Percentiles rank a stretch among this genome's conserved stretches.
Evolutionary conservation across 345 rosid genomes (phyloP).

Genomic region (Bruguiera parviflora): DNA sequence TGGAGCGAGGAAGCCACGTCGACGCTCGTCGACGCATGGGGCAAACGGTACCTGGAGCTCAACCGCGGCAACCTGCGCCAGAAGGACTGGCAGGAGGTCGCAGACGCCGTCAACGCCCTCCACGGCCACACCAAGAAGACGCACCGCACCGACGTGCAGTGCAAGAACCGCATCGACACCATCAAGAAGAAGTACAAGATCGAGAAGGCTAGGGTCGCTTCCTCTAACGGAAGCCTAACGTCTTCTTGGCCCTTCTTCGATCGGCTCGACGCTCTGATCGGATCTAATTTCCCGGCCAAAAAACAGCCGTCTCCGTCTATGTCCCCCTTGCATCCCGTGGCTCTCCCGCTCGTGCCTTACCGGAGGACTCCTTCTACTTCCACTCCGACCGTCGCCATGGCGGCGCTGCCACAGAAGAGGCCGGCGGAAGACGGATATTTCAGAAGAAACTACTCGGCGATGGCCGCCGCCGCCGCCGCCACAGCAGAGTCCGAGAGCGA

Average conservation of each 20-base stretch:
- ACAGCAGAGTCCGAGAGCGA: slow-evolving; percentile 42
- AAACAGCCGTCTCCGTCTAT: slow-evolving; percentile 39
- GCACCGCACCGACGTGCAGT: slow-evolving; percentile 92
- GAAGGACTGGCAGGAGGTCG: slow-evolving; percentile 99
- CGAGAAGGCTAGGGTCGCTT: slow-evolving; percentile 71
- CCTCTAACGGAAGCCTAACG: slow-evolving; percentile 49
- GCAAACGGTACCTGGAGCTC: slow-evolving; percentile 76
- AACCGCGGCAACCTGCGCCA: slow-evolving; percentile 94
- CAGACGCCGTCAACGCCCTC: slow-evolving; percentile 83
- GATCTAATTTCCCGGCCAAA: slow-evolving; percentile 44
- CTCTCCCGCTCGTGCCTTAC: slow-evolving; percentile 35
- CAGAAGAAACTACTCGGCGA: slow-evolving; percentile 72
- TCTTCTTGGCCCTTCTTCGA: slow-evolving; percentile 88
- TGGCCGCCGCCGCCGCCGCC: slow-evolving; percentile 82
- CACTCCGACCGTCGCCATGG: slow-evolving; percentile 37
- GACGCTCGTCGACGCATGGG: slow-evolving; percentile 94
- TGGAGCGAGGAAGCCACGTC: slow-evolving; percentile 98
- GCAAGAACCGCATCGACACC: slow-evolving; percentile 97
- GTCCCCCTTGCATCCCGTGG: slow-evolving; percentile 48
- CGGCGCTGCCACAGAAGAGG: slow-evolving; percentile 69
- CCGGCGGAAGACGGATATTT: slow-evolving; percentile 41
- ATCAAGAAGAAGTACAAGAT: slow-evolving; percentile 91
- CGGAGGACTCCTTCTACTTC: slow-evolving; percentile 26
- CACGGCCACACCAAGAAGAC: slow-evolving; percentile 84
- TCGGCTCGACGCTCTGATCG: slow-evolving; percentile 74